Percentiles rank a stretch among this genome's conserved stretches.
These are phyloP conservation scores for Cutaneotrichosporon cavernicola DNA, from an alignment of 1,284 basidiomycete species.

Conservation along the genomic window DNA sequence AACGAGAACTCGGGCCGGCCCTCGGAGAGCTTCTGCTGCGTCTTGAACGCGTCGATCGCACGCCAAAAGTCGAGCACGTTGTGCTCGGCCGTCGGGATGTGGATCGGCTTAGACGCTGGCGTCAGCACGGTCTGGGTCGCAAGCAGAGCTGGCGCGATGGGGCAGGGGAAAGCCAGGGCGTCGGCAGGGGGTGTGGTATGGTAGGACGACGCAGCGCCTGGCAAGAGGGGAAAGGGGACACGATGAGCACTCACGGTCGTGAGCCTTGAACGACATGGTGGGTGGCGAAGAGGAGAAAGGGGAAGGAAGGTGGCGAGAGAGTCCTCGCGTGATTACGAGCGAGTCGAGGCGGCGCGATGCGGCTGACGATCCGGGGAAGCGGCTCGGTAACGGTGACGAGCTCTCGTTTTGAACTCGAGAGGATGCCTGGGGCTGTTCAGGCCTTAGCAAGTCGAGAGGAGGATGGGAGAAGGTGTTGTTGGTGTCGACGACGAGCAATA, in stretches of 20 bases:
- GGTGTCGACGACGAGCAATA: not conserved
- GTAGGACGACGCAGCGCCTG: not conserved
- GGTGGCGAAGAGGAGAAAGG: not conserved
- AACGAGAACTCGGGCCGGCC: slow-evolving; percentile 86
- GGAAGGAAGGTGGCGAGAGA: slow-evolving; percentile 7
- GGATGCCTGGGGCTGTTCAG: not conserved
- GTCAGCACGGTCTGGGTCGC: slow-evolving; percentile 15
- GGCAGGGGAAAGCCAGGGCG: not conserved
- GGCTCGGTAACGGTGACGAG: not conserved
- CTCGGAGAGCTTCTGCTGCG: slow-evolving; percentile 86
- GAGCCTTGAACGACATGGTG: slow-evolving; percentile 65
- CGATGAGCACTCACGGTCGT: slow-evolving; percentile 63
- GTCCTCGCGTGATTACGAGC: not conserved
- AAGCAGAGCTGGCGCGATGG: not conserved
- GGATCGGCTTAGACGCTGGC: slow-evolving; percentile 60
- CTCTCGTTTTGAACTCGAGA: not conserved
- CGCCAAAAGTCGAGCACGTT: slow-evolving; percentile 91
- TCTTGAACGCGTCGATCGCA: slow-evolving; percentile 97
- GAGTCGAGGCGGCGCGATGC: slow-evolving; percentile 2
- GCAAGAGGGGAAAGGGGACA: no score
- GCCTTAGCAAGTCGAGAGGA: not conserved
- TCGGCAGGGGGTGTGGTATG: slow-evolving; percentile 6
- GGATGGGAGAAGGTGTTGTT: not conserved
- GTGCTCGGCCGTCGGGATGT: slow-evolving; percentile 88
- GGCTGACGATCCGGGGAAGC: not conserved